Evolutionary conservation across 306 rosid species (phyloP), one percentile per base, ranked within the genome.

Genomic region (Ammopiptanthus mongolicus): DNA sequence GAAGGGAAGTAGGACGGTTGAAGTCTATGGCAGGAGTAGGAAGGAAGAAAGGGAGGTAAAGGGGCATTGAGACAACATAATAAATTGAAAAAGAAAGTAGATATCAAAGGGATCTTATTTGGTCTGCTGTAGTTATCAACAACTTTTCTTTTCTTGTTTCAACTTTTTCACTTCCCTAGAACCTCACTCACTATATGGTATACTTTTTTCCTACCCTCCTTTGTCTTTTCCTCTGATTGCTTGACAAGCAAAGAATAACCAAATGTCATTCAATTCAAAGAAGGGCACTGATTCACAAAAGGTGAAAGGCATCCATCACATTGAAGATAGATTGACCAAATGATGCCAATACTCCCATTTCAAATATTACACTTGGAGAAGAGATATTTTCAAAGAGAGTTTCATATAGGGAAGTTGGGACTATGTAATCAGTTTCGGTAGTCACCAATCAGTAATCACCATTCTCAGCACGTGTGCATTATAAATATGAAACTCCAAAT

Each of bases 181-280:
- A 66, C 77, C 69, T 67, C 66, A 14, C 41, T 47, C 66, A 14
- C 41, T 47, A 25, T 64, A 65, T 10, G 46, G 17, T 58, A 67
- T 57, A 52, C 81, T 67, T 69, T 66, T 75, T 78, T 36, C 80
- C 72, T 71, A 50, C 50, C 82, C 42, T 66, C 76, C n/a, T 66
- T 80, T 83, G 78, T 77, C 64, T 21, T 80, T 78, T 61, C 46
- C 81, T 34, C 48, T 69, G 76, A 57, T 92, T 84, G 88, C 86
- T 93, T 93, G 83, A 71, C 84, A 87, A 82, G 88, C 89, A 92
- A 88, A 83, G 88, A 87, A 85, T 81, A 76, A 21, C 28, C 57
- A 66, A 75, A 65, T 44, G 41, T 42, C 37, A 80, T 73, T 83
- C 82, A 51, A 84, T 51, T 33, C 75, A 60, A 74, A 64, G n/a